phyloP scores from a whole-genome alignment of 1,284 basidiomycete species.

The Coniferiporia sulphurascens region DNA sequence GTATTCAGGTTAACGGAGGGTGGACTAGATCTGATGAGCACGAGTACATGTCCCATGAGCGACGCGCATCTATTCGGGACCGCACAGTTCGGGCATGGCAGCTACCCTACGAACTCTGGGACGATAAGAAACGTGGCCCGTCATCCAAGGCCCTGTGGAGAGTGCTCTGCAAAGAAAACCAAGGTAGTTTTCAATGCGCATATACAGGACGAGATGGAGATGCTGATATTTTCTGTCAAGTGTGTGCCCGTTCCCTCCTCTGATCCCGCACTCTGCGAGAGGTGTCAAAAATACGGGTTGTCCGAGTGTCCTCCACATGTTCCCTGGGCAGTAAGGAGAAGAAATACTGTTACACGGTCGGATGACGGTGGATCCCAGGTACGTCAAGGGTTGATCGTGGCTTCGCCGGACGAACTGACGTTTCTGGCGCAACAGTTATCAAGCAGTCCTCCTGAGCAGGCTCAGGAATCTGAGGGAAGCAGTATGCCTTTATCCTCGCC shows the following conservation, averaged over 20 bases:
- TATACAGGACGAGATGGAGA: background rate
- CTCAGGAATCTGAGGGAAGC: background rate
- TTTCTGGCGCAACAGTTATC: background rate
- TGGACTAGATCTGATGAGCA: background rate
- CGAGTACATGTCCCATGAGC: background rate
- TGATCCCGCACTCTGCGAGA: background rate
- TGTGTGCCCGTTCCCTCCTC: background rate
- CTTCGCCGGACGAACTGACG: background rate
- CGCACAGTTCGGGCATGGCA: background rate
- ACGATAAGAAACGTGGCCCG: background rate
- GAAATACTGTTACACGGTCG: background rate
- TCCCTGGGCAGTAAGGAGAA: conserved; percentile 5
- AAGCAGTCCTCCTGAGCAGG: background rate
- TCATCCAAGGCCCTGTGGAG: conserved; percentile 9
- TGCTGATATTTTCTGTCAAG: background rate
- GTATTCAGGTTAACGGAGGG: background rate
- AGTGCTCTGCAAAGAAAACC: conserved; percentile 7
- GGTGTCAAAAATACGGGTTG: background rate
- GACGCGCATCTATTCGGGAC: background rate
- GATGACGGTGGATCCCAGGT: background rate
- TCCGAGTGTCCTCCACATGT: conserved; percentile 9
- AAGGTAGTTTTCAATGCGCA: background rate
- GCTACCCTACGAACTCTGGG: background rate
- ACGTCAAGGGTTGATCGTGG: background rate
- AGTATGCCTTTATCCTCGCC: too few relatives aligned